Conservation (phyloP, 176 grass and related monocot species). For the Tillandsia leiboldiana region DNA sequence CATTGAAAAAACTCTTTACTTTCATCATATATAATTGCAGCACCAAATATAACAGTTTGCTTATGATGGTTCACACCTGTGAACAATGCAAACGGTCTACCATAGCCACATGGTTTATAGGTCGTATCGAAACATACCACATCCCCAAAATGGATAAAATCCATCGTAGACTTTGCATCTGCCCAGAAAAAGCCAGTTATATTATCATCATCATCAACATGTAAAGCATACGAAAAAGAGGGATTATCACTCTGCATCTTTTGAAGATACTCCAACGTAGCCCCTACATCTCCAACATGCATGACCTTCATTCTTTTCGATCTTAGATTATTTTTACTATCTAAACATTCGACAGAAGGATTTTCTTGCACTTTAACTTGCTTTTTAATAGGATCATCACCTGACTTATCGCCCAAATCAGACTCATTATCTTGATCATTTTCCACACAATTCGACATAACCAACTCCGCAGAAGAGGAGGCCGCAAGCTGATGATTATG, state of each 20-base stretch:
- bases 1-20: conserved; percentile 59
- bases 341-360: conserved; percentile 16
- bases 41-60: conserved; percentile 82
- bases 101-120: conserved; percentile 53
- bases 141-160: conserved; percentile 80
- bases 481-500: conserved; percentile 77
- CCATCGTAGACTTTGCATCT: conserved; percentile 69
- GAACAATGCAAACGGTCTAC: conserved; percentile 71
- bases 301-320: conserved; percentile 30
- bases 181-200: conserved; percentile 68
- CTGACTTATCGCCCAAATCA: conserved; percentile 32
- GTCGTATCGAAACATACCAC: conserved; percentile 78
- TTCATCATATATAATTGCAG: conserved; percentile 75
- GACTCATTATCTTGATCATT: conserved; percentile 36
- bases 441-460: conserved; percentile 41
- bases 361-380: conserved; percentile 23
- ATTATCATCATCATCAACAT: conserved; percentile 62
- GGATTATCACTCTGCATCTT: conserved; percentile 74
- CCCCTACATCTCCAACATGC: conserved; percentile 52
- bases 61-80: conserved; percentile 87
- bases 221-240: conserved; percentile 68
- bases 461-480: conserved; percentile 38
- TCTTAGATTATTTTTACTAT: conserved; percentile 40
- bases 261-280: conserved; percentile 69
- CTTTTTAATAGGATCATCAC: conserved; percentile 24